Evolutionary conservation across 2,329 filamentous ascomycete genomes (phyloP).

Genomic region (Phaeophleospora eucalypticola): DNA sequence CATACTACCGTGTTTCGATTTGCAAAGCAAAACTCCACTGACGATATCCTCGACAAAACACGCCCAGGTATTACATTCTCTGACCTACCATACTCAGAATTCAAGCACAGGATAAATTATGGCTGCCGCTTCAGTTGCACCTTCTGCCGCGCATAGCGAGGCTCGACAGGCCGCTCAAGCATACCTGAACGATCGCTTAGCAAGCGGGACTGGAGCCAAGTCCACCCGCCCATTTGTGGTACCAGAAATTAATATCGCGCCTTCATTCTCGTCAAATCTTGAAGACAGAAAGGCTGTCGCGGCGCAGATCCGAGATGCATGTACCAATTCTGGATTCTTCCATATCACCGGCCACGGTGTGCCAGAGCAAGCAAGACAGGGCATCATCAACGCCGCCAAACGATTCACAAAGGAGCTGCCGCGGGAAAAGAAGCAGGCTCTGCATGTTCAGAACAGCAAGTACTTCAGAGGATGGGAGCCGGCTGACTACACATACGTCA

Average conservation of each 20-base stretch:
- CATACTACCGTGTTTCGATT: neutral
- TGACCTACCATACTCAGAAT: neutral
- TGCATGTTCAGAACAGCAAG: conserved; percentile 39
- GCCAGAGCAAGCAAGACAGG: conserved; percentile 24
- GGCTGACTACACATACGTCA: conserved; percentile 39
- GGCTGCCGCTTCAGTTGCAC: conserved; percentile 8
- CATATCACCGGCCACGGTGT: conserved; percentile 40
- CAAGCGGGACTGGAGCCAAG: conserved; percentile 13
- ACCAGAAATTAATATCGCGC: conserved; percentile 37
- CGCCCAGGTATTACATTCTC: neutral
- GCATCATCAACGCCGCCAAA: conserved; percentile 36
- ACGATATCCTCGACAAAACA: no score
- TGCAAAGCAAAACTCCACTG: neutral
- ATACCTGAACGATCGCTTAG: conserved; percentile 35
- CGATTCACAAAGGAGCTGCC: conserved; percentile 36
- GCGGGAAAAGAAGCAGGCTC: conserved; percentile 33
- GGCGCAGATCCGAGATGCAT: conserved; percentile 36
- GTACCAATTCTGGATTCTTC: conserved; percentile 39
- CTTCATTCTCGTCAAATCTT: conserved; percentile 34
- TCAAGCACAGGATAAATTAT: conserved; percentile 1
- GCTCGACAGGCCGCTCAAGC: conserved; percentile 32
- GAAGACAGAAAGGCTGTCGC: conserved; percentile 36
- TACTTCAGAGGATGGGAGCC: conserved; percentile 42
- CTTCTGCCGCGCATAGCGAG: conserved; percentile 26
- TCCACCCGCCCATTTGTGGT: conserved; percentile 29